Evolutionary conservation across 345 rosid species (phyloP), one percentile per base, ranked within the genome.

Genomic region (Ceriops decandra): DNA sequence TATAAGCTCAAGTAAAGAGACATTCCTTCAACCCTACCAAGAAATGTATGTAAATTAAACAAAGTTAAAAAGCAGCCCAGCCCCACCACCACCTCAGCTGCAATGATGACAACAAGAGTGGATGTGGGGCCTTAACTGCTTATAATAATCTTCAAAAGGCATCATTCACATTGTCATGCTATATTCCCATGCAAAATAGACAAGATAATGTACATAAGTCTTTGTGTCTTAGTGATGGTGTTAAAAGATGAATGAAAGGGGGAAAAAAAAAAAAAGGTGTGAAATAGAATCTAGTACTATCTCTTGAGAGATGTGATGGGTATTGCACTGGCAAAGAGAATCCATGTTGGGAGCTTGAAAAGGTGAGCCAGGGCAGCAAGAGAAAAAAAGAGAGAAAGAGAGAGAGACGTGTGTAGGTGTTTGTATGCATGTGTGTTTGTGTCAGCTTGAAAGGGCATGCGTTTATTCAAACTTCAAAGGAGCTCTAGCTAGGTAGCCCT

Each of bases 281-380:
- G 68, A 68, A 70, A 60, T 67, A 63, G 84, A 80, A 80, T 80
- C 84, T 75, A 75, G 79, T 76, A 73, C 86, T 67, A 75, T 82
- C 82, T 73, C 79, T 83, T 66, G 82, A 81, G 73, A 73, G 78
- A 59, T 76, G 87, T 68, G 85, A 82, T 74, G 82, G 85, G 83
- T 77, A 59, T 77, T 79, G 79, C 69, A 61, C 60, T 77, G 81
- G 82, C 84, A 74, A 80, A 69, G 85, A 74, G 79, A 82, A 73
- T 84, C 86, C 82, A 78, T 80, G 84, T 74, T 74, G 80, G 76
- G 68, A 71, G 78, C 84, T 76, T 84, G 32, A 84, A 84, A 84
- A 84, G 85, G 69, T 24, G 87, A 82, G 84, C 87, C 87, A 24
- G 17, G 62, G 60, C 58, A 30, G 22, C 57, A 21, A 52, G 31